These are phyloP conservation scores for Pisolithus sp. DNA, from an alignment of 768 basidiomycete genomes.

Conservation along the genomic window DNA sequence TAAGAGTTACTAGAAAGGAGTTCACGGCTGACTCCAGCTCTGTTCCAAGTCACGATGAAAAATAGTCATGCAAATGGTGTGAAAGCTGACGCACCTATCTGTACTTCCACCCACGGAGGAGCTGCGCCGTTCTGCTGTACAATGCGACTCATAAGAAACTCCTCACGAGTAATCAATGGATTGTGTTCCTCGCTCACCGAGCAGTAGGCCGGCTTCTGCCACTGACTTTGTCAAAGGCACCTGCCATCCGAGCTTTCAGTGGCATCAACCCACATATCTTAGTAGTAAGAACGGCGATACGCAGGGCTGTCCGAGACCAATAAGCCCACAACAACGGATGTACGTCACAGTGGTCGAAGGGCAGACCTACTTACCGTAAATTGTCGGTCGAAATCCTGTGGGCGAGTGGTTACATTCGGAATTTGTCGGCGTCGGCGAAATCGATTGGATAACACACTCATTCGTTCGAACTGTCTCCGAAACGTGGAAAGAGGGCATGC, in stretches of 20 bases:
- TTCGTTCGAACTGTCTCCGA: no score
- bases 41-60: constrained; percentile 20
- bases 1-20: constrained; percentile 59
- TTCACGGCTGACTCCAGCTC: constrained; percentile 60
- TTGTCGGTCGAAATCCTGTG: no score
- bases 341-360: no score
- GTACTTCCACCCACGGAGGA: constrained; percentile 84
- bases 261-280: background rate
- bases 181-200: constrained; percentile 43
- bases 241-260: constrained; percentile 60
- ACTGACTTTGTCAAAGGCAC: constrained; percentile 65
- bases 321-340: no score
- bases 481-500: no score
- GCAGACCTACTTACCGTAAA: no score
- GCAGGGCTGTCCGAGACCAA: no score
- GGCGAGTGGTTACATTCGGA: no score
- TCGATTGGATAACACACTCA: no score
- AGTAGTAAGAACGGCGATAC: background rate
- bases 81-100: constrained; percentile 44
- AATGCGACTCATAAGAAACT: constrained; percentile 82
- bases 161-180: constrained; percentile 66
- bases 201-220: constrained; percentile 55
- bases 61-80: background rate
- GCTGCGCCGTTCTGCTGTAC: constrained; percentile 75
- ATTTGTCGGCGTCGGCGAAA: no score